phyloP scores from a whole-genome alignment of 192 early-diverging fungal genomes.

The Rhizophagus sp. region DNA sequence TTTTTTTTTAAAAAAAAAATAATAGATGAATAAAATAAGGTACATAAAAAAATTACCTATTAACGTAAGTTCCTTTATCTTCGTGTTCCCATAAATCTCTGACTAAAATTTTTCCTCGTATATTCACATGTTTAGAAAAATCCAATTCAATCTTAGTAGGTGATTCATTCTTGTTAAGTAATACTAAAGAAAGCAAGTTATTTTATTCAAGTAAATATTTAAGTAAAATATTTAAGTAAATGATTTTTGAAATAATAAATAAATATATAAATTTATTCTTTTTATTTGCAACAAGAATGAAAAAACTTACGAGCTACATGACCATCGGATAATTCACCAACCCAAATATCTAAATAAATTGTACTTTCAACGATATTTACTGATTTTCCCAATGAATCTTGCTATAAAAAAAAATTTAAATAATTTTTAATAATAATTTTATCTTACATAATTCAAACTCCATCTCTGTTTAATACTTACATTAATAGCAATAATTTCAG shows the following conservation, averaged over 20 bases:
- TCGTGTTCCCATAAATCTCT: conserved; percentile 15
- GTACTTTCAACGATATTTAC: not conserved
- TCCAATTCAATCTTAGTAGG: not conserved
- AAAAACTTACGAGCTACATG: conserved; percentile 10
- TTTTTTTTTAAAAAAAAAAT: not conserved
- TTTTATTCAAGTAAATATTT: too few relatives aligned
- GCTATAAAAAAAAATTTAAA: conserved; percentile 21
- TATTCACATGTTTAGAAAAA: not conserved
- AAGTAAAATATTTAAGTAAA: too few relatives aligned
- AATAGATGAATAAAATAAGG: not conserved
- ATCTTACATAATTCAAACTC: not conserved
- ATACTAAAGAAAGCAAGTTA: not conserved
- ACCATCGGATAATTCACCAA: conserved; percentile 8
- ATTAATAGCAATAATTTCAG: conserved; percentile 59
- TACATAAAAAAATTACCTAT: not conserved
- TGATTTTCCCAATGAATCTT: conserved; percentile 52
- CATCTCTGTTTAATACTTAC: not conserved
- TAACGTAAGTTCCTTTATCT: not conserved
- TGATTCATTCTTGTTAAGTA: not conserved
- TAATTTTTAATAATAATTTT: not conserved
- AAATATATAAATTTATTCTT: not conserved
- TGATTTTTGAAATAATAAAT: too few relatives aligned
- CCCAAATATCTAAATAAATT: conserved; percentile 5
- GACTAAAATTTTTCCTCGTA: not conserved
- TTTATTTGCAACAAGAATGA: not conserved